Evolutionary conservation across 768 basidiomycete species (phyloP), one percentile per base, ranked within the genome.

Genomic region (Flagelloscypha sp.): DNA sequence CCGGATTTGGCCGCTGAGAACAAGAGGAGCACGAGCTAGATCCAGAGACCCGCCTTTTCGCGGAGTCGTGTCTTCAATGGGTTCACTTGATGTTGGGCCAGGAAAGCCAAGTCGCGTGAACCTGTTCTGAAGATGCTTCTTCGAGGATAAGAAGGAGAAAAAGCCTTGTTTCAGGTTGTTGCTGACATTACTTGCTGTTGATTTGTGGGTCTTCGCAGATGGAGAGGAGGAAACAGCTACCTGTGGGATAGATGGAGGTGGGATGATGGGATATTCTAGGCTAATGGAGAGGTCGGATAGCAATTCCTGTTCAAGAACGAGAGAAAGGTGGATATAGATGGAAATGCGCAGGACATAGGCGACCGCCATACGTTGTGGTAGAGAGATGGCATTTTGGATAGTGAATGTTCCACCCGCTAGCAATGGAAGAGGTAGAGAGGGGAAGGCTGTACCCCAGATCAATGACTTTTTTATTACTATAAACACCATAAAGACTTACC

Each of bases 381-480:
- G 48, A 1, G 71, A 68, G 9, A 52, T 52, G 10, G 69, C 45
- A 7, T 71, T 75, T 41, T 58, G 61, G 40, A 84, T 61, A 1
- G 58, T 48, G 48, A 84, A 83, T 1, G 70, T 77, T 0, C 80
- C 81, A 4, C 81, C 80, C 6, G 82, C 64, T 21, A 79, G 50
- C 18, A n/a, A n/a, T 55, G 59, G 4, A 55, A 30, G 23, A 54
- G 40, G n/a, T 54, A 40, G 2, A 54, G 49, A 33, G 45, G 24
- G 15, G 24, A 33, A 18, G 12, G 23, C 13, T 27, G 43, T 35
- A 30, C 17, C 15, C n/a, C 12, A 16, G 29, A n/a, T 32, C n/a
- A 24, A 21, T 15, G 23, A 32, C 10, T 5, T 21, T 11, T 18
- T 28, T 27, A n/a, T n/a, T 20, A 19, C 25, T 13, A 21, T 12